phyloP scores from a whole-genome alignment of 129 eudicot genomes.

The Mikania micrantha region DNA sequence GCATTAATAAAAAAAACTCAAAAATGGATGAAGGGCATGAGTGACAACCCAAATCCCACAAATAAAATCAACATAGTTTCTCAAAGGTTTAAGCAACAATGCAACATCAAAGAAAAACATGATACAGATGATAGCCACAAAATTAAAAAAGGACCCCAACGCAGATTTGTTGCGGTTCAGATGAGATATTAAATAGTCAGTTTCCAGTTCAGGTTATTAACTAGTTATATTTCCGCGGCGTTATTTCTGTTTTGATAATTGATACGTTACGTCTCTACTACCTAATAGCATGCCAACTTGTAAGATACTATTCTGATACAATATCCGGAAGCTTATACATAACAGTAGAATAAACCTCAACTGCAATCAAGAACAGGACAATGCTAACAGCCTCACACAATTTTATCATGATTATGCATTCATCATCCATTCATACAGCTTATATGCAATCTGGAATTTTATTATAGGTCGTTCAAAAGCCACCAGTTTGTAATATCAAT shows the following conservation, averaged over 20 bases:
- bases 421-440: not conserved
- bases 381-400: not conserved
- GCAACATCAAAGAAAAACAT: not conserved
- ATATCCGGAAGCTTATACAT: not conserved
- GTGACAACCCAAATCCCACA: not conserved
- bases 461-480: not conserved
- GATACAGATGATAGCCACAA: not conserved
- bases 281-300: not conserved
- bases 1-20: not conserved
- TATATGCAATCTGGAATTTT: not conserved
- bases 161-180: not conserved
- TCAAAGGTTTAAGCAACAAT: not conserved
- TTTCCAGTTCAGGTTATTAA: not conserved
- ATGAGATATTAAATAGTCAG: not conserved
- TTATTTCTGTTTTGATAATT: not conserved
- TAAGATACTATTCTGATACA: not conserved
- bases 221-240: not conserved
- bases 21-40: not conserved
- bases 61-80: not conserved
- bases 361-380: not conserved
- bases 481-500: not conserved
- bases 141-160: not conserved
- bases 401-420: constrained; percentile 2
- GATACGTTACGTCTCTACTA: not conserved
- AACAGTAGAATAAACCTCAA: not conserved